Evolutionary conservation across 192 early-diverging fungal species (phyloP).

Genomic region (Entomortierella chlamydospora): DNA sequence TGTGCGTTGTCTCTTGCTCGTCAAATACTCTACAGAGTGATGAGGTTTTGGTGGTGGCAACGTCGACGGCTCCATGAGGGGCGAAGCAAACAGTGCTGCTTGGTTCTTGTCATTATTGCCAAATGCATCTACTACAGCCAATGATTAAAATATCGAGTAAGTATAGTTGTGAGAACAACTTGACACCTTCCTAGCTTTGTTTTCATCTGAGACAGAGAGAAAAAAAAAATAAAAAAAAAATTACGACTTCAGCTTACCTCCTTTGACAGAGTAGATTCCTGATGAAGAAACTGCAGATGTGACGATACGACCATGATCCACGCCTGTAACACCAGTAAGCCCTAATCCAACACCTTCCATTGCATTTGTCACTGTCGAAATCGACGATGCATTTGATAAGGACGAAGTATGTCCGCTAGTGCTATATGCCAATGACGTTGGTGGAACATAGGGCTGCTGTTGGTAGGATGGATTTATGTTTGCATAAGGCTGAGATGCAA

Average conservation of each 20-base stretch:
- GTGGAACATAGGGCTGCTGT: slow-evolving; percentile 17
- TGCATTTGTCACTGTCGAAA: slow-evolving; percentile 3
- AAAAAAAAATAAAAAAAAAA: no score
- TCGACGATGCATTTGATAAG: slow-evolving; percentile 11
- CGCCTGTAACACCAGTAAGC: slow-evolving; percentile 17
- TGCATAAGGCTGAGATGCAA: slow-evolving; percentile 19
- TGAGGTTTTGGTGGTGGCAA: neutral
- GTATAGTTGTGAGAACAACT: no score
- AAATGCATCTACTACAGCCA: neutral
- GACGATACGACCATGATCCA: slow-evolving; percentile 15
- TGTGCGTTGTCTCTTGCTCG: neutral
- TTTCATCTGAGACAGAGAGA: no score
- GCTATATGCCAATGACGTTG: slow-evolving; percentile 8
- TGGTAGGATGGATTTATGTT: slow-evolving; percentile 1
- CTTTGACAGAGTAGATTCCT: neutral
- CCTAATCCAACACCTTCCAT: slow-evolving; percentile 44
- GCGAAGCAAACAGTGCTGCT: neutral
- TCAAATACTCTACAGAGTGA: neutral
- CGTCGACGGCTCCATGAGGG: neutral
- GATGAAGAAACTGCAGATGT: neutral
- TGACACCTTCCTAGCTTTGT: no score
- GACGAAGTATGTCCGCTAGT: slow-evolving; percentile 16
- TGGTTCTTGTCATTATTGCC: neutral
- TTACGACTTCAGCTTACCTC: neutral
- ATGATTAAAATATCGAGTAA: no score